Conservation (phyloP, 2,329 filamentous ascomycete genomes). For the Hymenoscyphus salicellus region DNA sequence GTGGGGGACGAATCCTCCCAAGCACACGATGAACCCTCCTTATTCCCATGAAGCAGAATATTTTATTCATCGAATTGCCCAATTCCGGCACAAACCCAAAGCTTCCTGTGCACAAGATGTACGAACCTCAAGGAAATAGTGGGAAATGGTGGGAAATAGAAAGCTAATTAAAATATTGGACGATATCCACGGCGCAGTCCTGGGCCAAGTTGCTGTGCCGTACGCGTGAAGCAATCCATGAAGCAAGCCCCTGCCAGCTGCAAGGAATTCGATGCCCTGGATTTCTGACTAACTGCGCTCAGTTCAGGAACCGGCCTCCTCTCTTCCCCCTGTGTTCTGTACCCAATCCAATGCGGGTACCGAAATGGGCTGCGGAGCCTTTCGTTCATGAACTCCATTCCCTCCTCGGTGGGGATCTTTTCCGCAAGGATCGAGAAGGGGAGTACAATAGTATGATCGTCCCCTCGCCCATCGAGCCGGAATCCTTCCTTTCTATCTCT, state of each 20-base stretch:
- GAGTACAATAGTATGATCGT: background rate
- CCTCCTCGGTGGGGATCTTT: no score
- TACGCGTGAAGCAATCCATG: conserved; percentile 5
- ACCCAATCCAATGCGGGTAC: background rate
- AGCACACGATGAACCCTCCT: background rate
- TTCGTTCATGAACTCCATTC: background rate
- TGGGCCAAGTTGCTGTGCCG: background rate
- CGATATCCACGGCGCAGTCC: background rate
- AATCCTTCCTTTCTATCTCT: background rate
- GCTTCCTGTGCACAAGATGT: background rate
- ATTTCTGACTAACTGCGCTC: background rate
- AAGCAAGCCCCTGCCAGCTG: conserved; percentile 1
- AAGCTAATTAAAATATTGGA: background rate
- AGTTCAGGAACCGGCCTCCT: background rate
- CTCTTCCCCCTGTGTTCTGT: no score
- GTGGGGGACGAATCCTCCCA: background rate
- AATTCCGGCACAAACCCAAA: background rate
- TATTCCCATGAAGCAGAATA: background rate
- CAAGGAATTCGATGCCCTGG: background rate
- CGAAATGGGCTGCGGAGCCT: background rate
- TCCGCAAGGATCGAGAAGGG: background rate
- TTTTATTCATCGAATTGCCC: background rate
- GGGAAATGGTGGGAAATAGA: no score
- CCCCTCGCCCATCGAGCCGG: background rate
- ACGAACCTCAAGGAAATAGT: background rate